Conservation (phyloP, 495 filamentous ascomycete species). For the Podospora anserina region DNA sequence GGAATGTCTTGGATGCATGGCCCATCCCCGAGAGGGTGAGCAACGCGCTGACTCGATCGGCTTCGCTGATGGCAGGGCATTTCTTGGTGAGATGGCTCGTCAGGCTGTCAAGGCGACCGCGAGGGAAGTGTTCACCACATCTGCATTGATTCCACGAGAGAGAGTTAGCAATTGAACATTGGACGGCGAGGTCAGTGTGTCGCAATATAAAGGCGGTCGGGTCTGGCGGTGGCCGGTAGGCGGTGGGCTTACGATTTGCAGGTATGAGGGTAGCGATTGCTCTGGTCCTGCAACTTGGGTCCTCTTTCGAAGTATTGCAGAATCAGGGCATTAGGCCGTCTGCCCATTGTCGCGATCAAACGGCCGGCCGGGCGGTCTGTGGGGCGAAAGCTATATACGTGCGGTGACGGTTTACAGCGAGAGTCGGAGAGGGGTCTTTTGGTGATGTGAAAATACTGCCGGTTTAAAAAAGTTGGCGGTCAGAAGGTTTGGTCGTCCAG, state of each 20-base stretch:
- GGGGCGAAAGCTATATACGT: slow-evolving; percentile 10
- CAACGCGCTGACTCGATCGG: slow-evolving; percentile 63
- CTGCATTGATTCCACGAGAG: slow-evolving; percentile 14
- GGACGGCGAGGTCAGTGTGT: background rate
- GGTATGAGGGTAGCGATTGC: slow-evolving; percentile 83
- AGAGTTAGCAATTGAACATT: slow-evolving; percentile 7
- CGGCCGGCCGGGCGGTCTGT: slow-evolving; percentile 22
- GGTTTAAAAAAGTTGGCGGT: slow-evolving; percentile 33
- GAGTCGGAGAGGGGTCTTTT: slow-evolving; percentile 23
- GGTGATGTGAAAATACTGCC: slow-evolving; percentile 33
- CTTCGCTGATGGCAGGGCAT: slow-evolving; percentile 68
- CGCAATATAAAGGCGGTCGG: slow-evolving; percentile 11
- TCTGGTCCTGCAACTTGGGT: slow-evolving; percentile 74
- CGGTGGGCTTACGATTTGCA: slow-evolving; percentile 58
- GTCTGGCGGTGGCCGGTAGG: background rate
- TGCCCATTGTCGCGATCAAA: slow-evolving; percentile 57
- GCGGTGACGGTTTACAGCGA: slow-evolving; percentile 14
- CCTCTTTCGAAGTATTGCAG: slow-evolving; percentile 81
- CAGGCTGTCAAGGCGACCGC: slow-evolving; percentile 77
- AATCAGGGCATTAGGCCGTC: slow-evolving; percentile 77
- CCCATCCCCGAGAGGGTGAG: slow-evolving; percentile 46
- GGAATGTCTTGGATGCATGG: slow-evolving; percentile 29
- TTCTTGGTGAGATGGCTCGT: slow-evolving; percentile 75
- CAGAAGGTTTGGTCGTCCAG: slow-evolving; percentile 13
- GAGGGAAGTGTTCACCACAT: slow-evolving; percentile 80